Percentiles rank a stretch among this genome's conserved stretches.
Evolutionary conservation across 768 basidiomycete genomes (phyloP).

Genomic region (Lactarius hengduanensis): DNA sequence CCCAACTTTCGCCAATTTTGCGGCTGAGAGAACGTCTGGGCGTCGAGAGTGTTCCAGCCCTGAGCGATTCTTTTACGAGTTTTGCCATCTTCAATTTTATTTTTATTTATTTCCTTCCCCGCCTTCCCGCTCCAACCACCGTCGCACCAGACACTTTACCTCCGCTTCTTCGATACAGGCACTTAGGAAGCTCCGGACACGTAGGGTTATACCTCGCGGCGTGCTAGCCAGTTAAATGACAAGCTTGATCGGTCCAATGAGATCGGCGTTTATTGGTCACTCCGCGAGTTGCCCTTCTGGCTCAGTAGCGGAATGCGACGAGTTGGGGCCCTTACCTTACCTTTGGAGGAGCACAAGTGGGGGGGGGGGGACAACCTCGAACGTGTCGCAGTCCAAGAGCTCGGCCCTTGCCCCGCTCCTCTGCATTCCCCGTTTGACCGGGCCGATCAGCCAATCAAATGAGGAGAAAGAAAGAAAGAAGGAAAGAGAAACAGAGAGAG

Average conservation of each 20-base stretch:
- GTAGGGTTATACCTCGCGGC: background rate
- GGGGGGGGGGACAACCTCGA: background rate
- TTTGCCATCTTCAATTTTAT: background rate
- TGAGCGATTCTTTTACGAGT: conserved; percentile 1
- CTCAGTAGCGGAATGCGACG: background rate
- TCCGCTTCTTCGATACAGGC: conserved; percentile 14
- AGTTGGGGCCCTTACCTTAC: background rate
- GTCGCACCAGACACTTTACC: background rate
- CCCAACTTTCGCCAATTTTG: background rate
- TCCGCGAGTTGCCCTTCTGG: background rate
- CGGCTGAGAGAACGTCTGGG: conserved; percentile 6
- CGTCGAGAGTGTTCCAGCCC: background rate
- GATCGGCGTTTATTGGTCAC: background rate
- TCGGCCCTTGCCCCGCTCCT: background rate
- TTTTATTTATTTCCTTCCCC: background rate
- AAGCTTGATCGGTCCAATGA: conserved; percentile 8
- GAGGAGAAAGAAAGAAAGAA: background rate
- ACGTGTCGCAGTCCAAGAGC: background rate
- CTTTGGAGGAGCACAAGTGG: background rate
- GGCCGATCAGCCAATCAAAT: conserved; percentile 12
- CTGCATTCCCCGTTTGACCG: conserved; percentile 18
- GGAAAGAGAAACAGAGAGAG: background rate
- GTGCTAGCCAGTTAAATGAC: background rate
- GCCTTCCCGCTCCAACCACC: background rate
- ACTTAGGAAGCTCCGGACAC: conserved; percentile 13